phyloP scores from a whole-genome alignment of 164 flowering plant genomes.

The Sextonia rubra region DNA sequence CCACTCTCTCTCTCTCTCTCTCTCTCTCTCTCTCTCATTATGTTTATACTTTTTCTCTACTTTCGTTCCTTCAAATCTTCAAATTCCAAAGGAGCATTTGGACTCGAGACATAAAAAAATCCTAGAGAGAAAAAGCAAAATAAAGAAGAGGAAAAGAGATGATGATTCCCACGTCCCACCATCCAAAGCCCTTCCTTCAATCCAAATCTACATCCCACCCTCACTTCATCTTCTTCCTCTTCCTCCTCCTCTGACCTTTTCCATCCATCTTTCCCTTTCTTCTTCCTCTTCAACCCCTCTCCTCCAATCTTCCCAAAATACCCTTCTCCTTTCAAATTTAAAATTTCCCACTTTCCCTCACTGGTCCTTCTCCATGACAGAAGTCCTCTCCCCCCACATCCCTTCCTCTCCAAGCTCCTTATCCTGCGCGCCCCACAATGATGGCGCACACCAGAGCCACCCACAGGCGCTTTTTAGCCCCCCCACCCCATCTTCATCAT shows the following conservation, averaged over 20 bases:
- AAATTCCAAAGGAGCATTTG: not conserved
- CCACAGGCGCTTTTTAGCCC: conserved; percentile 14
- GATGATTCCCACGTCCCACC: conserved; percentile 41
- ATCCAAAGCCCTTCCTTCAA: conserved; percentile 25
- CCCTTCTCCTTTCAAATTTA: not conserved
- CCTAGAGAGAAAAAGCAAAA: not conserved
- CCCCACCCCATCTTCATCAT: not conserved
- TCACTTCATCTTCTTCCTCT: not conserved
- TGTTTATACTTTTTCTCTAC: not conserved
- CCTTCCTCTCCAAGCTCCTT: conserved; percentile 36
- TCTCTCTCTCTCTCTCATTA: not conserved
- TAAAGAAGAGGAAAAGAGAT: conserved; percentile 4
- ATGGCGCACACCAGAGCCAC: conserved; percentile 11
- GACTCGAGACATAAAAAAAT: not conserved
- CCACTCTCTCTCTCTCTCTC: not conserved
- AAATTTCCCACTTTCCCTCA: not conserved
- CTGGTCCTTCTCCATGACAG: conserved; percentile 32
- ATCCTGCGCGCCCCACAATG: conserved; percentile 19
- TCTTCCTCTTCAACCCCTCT: not conserved
- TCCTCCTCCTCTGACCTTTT: conserved; percentile 8
- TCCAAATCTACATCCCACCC: conserved; percentile 23
- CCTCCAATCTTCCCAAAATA: not conserved
- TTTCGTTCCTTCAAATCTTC: conserved; percentile 6
- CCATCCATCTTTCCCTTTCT: not conserved
- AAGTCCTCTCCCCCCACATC: conserved; percentile 41